These are phyloP conservation scores for Botrytis galanthina DNA, from an alignment of 2,329 filamentous ascomycete genomes.

Conservation along the genomic window DNA sequence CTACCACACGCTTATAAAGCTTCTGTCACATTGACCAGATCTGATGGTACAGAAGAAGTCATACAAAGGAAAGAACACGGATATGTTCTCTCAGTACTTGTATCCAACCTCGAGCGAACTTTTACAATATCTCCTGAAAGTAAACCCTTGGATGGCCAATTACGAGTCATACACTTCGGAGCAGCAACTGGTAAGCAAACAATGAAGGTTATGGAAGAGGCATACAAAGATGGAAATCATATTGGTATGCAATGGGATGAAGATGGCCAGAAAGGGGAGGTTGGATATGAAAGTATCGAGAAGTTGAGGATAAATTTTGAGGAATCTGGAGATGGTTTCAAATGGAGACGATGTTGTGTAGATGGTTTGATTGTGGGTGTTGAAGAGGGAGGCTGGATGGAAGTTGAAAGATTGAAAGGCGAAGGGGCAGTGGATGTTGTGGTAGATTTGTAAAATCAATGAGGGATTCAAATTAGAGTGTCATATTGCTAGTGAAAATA, in stretches of 20 bases:
- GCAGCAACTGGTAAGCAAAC: slow-evolving; percentile 61
- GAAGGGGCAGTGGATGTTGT: slow-evolving; percentile 35
- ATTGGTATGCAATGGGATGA: slow-evolving; percentile 43
- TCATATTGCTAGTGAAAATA: neutral
- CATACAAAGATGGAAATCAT: slow-evolving; percentile 58
- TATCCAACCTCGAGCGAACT: slow-evolving; percentile 76
- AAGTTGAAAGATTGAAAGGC: slow-evolving; percentile 52
- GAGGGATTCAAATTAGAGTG: neutral
- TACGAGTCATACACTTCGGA: slow-evolving; percentile 75
- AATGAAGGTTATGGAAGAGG: slow-evolving; percentile 73
- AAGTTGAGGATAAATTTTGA: slow-evolving; percentile 69
- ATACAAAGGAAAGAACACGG: slow-evolving; percentile 55
- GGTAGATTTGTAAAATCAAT: slow-evolving; percentile 23
- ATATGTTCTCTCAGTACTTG: slow-evolving; percentile 74
- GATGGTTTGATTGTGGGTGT: slow-evolving; percentile 84
- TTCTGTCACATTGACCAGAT: slow-evolving; percentile 43
- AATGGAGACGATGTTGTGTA: slow-evolving; percentile 86
- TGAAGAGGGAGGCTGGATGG: slow-evolving; percentile 68
- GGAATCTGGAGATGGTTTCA: slow-evolving; percentile 57
- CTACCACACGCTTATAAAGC: slow-evolving; percentile 57
- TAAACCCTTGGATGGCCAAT: slow-evolving; percentile 64
- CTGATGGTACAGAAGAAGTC: slow-evolving; percentile 31
- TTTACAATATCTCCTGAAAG: slow-evolving; percentile 80
- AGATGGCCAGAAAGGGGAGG: slow-evolving; percentile 41
- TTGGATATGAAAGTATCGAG: slow-evolving; percentile 71